Evolutionary conservation across 148 eudicot genomes (phyloP), one percentile per base, ranked within the genome.

Genomic region (Cornus suecica): DNA sequence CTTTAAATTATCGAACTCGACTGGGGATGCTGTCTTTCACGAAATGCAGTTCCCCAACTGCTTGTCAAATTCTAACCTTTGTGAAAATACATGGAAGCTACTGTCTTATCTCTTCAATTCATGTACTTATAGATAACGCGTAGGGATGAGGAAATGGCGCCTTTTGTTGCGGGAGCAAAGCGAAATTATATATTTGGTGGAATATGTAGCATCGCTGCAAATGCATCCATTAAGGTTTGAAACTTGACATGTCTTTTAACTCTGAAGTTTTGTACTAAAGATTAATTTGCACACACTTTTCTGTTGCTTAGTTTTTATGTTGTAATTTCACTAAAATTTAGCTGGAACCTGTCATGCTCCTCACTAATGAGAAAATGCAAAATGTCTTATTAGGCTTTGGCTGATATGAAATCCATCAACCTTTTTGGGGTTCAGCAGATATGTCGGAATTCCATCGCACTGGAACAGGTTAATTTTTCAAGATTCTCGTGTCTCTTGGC

Each of bases 341-440:
- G 45, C 74, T 68, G 69, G 52, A 16, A 65, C 6, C 0, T 41
- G 6, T 31, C 26, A 18, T 45, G 51, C 10, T 24, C 58, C 30
- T 27, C 27, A 51, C 67, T 73, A 10, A 68, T 31, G 65, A 63
- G 8, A 56, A 8, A 31, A 23, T 51, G 65, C 23, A 7, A 31
- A 31, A 56, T 62, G 51, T 68, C 26, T 84, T 79, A 25, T 71
- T 84, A 96, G 99, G 98, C 94, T 62, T 87, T 96, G 90, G 91
- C 93, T 79, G 94, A 90, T 72, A 90, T 93, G 87, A 93, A 85
- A 78, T 88, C 89, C 74, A 85, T 96, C 80, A 93, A 96, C 76
- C 98, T 96, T 74, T 91, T 96, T 81, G 99, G 99, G 51, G 98
- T 96, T 85, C 99, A 93, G 80, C 99, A 95, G 85, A 93, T 95